Percentiles rank a stretch among this genome's conserved stretches.
Evolutionary conservation across 768 basidiomycete species (phyloP).

Genomic region (Mycena sanguinolenta): DNA sequence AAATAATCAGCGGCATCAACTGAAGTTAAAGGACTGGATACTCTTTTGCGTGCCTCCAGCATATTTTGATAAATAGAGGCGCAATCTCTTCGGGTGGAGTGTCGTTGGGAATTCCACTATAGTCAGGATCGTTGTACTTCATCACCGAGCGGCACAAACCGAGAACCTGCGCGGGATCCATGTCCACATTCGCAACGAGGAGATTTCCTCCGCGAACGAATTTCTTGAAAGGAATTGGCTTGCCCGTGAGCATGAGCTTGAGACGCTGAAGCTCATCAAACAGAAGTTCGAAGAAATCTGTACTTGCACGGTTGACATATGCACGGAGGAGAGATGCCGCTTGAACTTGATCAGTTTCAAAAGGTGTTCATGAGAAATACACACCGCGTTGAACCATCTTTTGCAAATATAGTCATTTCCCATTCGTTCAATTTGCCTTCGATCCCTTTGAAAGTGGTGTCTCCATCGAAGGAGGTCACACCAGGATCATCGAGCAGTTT

Average conservation of each 20-base stretch:
- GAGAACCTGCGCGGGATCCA: slow-evolving; percentile 3
- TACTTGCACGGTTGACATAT: neutral
- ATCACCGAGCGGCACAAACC: neutral
- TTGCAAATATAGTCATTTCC: slow-evolving; percentile 13
- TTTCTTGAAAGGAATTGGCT: neutral
- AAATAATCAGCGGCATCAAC: neutral
- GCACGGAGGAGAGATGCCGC: neutral
- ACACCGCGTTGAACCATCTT: slow-evolving; percentile 2
- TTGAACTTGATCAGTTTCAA: neutral
- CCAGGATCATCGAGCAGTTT: neutral
- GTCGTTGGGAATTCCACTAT: neutral
- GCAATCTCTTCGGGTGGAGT: slow-evolving; percentile 1
- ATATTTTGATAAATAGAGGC: neutral
- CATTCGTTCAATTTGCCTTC: slow-evolving; percentile 18
- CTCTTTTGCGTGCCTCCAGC: too few species aligned
- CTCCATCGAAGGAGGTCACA: too few species aligned
- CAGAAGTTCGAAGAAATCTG: neutral
- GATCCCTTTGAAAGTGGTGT: slow-evolving; percentile 13
- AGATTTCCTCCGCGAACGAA: neutral
- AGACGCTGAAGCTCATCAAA: neutral
- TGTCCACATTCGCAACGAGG: neutral
- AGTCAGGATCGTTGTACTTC: slow-evolving; percentile 1
- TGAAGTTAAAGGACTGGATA: too few species aligned
- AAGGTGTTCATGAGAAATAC: neutral
- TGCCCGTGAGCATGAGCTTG: neutral